phyloP scores from a whole-genome alignment of 2,329 filamentous ascomycete genomes.

The Diaporthe aspalathi region DNA sequence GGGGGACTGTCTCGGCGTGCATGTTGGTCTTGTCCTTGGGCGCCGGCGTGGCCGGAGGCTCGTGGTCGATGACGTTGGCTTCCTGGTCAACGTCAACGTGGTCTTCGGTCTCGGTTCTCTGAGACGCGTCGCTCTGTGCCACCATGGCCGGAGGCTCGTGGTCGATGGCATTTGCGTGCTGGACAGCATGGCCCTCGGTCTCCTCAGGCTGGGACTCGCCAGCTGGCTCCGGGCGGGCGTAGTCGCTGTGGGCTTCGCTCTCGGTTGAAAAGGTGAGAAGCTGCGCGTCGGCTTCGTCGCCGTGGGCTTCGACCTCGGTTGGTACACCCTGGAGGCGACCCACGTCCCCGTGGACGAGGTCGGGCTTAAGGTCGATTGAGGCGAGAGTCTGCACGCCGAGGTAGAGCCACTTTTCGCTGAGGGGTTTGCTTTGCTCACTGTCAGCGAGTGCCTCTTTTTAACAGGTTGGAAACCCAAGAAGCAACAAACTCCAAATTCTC shows the following conservation, averaged over 20 bases:
- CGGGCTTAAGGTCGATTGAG: slow-evolving; percentile 6
- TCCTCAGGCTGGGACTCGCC: no score
- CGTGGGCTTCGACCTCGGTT: not conserved
- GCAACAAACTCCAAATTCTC: not conserved
- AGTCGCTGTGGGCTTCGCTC: not conserved
- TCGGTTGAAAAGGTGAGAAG: not conserved
- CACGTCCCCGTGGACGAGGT: slow-evolving; percentile 1
- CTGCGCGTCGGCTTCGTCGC: not conserved
- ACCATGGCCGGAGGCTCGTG: no score
- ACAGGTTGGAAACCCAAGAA: no score
- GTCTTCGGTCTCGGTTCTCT: not conserved
- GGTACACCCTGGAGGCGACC: not conserved
- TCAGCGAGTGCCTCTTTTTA: not conserved
- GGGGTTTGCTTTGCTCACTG: not conserved
- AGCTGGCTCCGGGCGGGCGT: no score
- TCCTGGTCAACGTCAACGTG: not conserved
- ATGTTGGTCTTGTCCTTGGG: not conserved
- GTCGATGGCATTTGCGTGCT: no score
- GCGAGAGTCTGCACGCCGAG: slow-evolving; percentile 17
- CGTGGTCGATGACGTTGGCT: not conserved
- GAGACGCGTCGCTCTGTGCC: no score
- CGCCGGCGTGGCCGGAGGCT: not conserved
- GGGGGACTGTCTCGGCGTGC: not conserved
- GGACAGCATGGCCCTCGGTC: no score
- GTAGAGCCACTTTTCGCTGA: slow-evolving; percentile 28